These are phyloP conservation scores for Singerocomus rubriflavus DNA, from an alignment of 1,284 basidiomycete genomes.

Conservation along the genomic window DNA sequence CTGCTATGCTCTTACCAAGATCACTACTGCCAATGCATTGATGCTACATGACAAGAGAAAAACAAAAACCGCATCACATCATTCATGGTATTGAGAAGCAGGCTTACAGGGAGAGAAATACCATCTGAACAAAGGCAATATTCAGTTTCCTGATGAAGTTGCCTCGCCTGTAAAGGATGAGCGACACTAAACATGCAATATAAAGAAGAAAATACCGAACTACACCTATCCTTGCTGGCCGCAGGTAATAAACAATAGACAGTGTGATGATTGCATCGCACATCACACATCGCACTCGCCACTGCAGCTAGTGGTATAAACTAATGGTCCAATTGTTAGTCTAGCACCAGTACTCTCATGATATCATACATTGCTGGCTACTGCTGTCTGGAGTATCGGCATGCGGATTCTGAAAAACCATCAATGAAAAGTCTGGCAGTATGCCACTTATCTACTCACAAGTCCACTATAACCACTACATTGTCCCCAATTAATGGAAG, in stretches of 20 bases:
- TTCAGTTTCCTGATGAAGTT: constrained; percentile 18
- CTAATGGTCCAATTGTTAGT: constrained; percentile 5
- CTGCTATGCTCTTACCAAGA: constrained; percentile 12
- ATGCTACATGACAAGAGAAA: constrained; percentile 11
- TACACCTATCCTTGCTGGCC: constrained; percentile 10
- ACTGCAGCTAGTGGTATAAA: constrained; percentile 4
- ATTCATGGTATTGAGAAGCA: background rate
- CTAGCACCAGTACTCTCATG: background rate
- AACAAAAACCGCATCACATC: background rate
- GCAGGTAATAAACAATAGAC: constrained; percentile 23
- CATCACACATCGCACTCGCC: constrained; percentile 15
- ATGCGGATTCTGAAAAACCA: constrained; percentile 7
- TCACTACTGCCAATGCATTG: constrained; percentile 7
- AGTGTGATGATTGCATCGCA: constrained; percentile 18
- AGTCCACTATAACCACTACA: constrained; percentile 1
- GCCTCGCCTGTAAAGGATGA: background rate
- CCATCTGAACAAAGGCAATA: constrained; percentile 25
- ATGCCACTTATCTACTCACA: constrained; percentile 6
- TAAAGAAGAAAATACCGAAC: constrained; percentile 9
- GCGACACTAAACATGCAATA: no score
- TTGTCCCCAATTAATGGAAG: background rate
- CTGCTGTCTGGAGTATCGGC: constrained; percentile 7
- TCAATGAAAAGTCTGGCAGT: background rate
- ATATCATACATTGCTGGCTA: constrained; percentile 3
- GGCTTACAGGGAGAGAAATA: constrained; percentile 22